Percentiles rank a stretch among this genome's conserved stretches.
These are phyloP conservation scores for Fonsecaea pedrosoi DNA, from an alignment of 2,329 filamentous ascomycete species.

Conservation along the genomic window DNA sequence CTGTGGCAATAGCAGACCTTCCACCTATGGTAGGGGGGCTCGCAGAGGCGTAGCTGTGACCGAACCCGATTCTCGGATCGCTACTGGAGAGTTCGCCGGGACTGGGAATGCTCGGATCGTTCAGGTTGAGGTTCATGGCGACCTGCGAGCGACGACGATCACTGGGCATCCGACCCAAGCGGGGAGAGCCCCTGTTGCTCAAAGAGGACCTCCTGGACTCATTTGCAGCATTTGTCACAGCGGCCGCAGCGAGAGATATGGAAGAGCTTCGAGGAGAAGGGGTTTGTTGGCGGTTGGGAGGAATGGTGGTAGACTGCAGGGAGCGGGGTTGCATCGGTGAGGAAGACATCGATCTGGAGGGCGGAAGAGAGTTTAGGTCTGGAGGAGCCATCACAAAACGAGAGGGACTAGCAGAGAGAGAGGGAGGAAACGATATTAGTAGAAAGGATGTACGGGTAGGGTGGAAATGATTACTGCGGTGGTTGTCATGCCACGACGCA, in stretches of 20 bases:
- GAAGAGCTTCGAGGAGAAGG: conserved; percentile 65
- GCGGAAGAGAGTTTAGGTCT: conserved; percentile 74
- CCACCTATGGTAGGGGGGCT: conserved; percentile 54
- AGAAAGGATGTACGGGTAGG: background rate
- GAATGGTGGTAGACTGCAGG: conserved; percentile 39
- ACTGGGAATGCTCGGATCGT: conserved; percentile 47
- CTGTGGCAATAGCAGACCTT: conserved; percentile 51
- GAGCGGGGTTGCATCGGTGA: conserved; percentile 47
- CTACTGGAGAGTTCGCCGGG: conserved; percentile 48
- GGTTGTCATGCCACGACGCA: conserved; percentile 12
- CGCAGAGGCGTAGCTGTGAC: conserved; percentile 49
- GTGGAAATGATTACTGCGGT: conserved; percentile 11
- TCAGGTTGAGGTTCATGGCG: conserved; percentile 49
- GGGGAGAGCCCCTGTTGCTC: conserved; percentile 46
- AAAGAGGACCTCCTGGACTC: conserved; percentile 58
- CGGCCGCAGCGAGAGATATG: conserved; percentile 76
- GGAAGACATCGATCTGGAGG: conserved; percentile 57
- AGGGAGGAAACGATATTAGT: conserved; percentile 5
- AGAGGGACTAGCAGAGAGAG: background rate
- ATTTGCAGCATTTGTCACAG: conserved; percentile 77
- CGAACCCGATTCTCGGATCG: conserved; percentile 48
- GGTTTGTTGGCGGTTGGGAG: conserved; percentile 41
- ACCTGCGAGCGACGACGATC: conserved; percentile 54
- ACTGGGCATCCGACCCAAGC: conserved; percentile 42
- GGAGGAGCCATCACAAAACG: conserved; percentile 64